Percentiles rank a stretch among this genome's conserved stretches.
These are phyloP conservation scores for Fagopyrum tataricum DNA, from an alignment of 148 eudicot species.

Conservation along the genomic window DNA sequence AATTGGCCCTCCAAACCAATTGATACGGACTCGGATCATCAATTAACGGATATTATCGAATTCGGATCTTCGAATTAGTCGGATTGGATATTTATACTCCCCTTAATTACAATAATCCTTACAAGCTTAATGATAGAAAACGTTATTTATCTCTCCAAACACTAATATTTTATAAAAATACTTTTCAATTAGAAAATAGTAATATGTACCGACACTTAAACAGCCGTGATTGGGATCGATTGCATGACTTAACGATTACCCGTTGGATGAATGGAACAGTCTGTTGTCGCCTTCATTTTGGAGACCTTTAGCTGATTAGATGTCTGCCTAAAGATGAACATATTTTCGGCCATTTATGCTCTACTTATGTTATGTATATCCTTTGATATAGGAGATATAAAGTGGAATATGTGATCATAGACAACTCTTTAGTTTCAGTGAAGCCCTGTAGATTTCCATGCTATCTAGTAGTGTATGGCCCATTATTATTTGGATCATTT, in stretches of 20 bases:
- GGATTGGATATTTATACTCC: no score
- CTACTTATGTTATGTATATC: not conserved
- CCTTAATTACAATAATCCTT: no score
- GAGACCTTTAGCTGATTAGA: not conserved
- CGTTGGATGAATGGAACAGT: not conserved
- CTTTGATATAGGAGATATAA: not conserved
- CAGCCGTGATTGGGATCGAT: not conserved
- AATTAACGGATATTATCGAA: no score
- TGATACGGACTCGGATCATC: no score
- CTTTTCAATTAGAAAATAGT: no score
- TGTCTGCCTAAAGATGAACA: not conserved
- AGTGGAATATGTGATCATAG: conserved; percentile 1
- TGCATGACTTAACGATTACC: not conserved
- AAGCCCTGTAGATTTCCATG: not conserved
- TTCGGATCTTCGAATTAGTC: no score
- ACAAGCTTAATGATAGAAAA: no score
- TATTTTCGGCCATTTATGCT: not conserved
- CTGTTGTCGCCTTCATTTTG: not conserved
- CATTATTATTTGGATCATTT: not conserved
- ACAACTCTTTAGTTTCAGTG: not conserved
- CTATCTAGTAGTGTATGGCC: not conserved
- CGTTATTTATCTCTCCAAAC: no score
- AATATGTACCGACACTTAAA: not conserved
- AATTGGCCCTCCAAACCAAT: no score
- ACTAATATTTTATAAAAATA: no score